Percentiles rank a stretch among this genome's conserved stretches.
Conservation (phyloP, 371 early-diverging fungal species). For the Mortierella sp. region DNA sequence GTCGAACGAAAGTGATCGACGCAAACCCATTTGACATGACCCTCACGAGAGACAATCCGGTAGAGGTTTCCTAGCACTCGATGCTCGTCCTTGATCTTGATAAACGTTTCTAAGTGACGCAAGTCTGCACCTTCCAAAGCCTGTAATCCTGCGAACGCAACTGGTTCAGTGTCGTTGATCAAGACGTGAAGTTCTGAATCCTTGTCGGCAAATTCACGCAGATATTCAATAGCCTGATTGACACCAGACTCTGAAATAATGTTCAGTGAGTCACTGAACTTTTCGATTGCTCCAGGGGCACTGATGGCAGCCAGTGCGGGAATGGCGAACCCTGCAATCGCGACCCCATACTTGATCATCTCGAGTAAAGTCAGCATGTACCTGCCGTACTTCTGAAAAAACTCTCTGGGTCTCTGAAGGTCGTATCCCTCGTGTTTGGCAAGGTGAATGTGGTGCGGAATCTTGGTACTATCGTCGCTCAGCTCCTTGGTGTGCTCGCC, state of each 20-base stretch:
- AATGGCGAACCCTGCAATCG: not conserved
- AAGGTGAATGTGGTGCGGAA: slow-evolving; percentile 11
- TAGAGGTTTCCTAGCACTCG: too few species aligned
- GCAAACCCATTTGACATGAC: too few species aligned
- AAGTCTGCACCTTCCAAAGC: slow-evolving; percentile 18
- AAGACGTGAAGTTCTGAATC: not conserved
- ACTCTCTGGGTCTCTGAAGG: slow-evolving; percentile 6
- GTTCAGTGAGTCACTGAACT: not conserved
- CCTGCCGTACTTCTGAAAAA: slow-evolving; percentile 13
- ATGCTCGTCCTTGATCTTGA: too few species aligned
- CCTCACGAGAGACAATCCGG: too few species aligned
- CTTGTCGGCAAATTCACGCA: not conserved
- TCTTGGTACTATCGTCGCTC: not conserved
- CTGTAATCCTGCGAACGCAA: not conserved
- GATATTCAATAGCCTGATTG: slow-evolving; percentile 5
- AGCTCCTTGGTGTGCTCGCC: slow-evolving; percentile 11
- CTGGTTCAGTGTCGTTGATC: not conserved
- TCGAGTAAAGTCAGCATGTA: slow-evolving; percentile 9
- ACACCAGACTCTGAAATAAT: slow-evolving; percentile 2
- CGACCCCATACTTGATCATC: slow-evolving; percentile 14
- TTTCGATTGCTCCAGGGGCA: not conserved
- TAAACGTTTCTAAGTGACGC: too few species aligned
- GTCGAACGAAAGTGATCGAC: too few species aligned
- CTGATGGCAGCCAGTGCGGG: not conserved
- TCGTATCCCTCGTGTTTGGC: slow-evolving; percentile 18